These are phyloP conservation scores for Chytriomyces confervae DNA, from an alignment of 192 early-diverging fungal genomes.

Conservation along the genomic window DNA sequence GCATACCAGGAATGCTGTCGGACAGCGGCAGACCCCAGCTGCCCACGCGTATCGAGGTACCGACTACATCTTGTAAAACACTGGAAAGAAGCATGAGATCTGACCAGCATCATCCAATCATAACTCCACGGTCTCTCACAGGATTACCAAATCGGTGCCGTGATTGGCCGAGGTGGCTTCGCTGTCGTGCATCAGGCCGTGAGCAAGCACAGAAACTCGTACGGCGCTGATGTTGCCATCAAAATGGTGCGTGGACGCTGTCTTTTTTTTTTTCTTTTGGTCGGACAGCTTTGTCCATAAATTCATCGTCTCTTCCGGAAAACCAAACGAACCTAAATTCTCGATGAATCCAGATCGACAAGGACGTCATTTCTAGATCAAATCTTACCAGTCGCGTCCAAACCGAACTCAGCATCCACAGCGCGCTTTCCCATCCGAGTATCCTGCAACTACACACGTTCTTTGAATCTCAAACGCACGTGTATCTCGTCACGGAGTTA, in stretches of 20 bases:
- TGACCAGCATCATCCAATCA: neutral
- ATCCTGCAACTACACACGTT: conserved; percentile 68
- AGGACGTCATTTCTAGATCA: conserved; percentile 45
- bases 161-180: conserved; percentile 58
- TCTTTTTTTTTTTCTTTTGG: neutral
- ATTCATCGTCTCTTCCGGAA: neutral
- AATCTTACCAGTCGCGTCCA: conserved; percentile 60
- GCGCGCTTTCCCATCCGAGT: conserved; percentile 58
- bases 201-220: conserved; percentile 34
- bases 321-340: neutral
- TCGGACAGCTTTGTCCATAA: neutral
- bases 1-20: neutral
- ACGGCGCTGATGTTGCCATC: conserved; percentile 53
- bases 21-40: conserved; percentile 7
- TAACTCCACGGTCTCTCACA: conserved; percentile 1
- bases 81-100: neutral
- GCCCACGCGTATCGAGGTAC: conserved; percentile 25
- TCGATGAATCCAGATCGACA: conserved; percentile 52
- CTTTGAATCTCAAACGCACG: conserved; percentile 70
- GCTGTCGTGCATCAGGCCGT: conserved; percentile 54
- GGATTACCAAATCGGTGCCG: conserved; percentile 56
- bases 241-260: conserved; percentile 47
- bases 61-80: neutral
- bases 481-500: conserved; percentile 78
- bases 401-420: conserved; percentile 72